Evolutionary conservation across 2,329 filamentous ascomycete genomes (phyloP).

Genomic region (Colletotrichum sojae): DNA sequence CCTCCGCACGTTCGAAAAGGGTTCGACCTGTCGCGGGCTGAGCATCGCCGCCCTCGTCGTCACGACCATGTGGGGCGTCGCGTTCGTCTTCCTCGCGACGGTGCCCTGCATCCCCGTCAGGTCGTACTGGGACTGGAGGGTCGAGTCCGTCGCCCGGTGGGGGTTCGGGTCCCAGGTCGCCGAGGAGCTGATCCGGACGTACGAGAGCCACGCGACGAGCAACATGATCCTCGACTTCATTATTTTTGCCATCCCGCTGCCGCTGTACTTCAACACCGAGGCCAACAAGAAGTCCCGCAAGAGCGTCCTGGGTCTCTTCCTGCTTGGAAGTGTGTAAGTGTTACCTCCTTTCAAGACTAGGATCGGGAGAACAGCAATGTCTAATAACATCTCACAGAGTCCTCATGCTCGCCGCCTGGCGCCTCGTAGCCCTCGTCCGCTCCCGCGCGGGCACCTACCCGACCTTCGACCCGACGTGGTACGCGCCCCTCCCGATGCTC

Average conservation of each 20-base stretch:
- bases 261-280: slow-evolving; percentile 47
- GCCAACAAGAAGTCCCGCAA: slow-evolving; percentile 48
- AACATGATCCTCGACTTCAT: slow-evolving; percentile 51
- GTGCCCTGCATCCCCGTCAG: slow-evolving; percentile 50
- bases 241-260: slow-evolving; percentile 50
- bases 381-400: neutral
- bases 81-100: slow-evolving; percentile 49
- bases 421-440: slow-evolving; percentile 48
- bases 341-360: neutral
- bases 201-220: slow-evolving; percentile 46
- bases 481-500: slow-evolving; percentile 49
- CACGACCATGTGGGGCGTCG: slow-evolving; percentile 48
- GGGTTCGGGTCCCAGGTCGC: slow-evolving; percentile 49
- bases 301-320: slow-evolving; percentile 48
- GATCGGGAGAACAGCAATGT: neutral
- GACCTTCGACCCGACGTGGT: slow-evolving; percentile 53
- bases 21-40: slow-evolving; percentile 34
- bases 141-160: slow-evolving; percentile 38
- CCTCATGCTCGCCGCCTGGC: slow-evolving; percentile 47
- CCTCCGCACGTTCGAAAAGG: slow-evolving; percentile 39
- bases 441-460: slow-evolving; percentile 51
- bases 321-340: slow-evolving; percentile 51
- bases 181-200: slow-evolving; percentile 45
- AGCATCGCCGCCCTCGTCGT: slow-evolving; percentile 44
- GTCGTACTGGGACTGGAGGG: slow-evolving; percentile 50